phyloP scores from a whole-genome alignment of 306 rosid genomes.

The Quercus glauca region DNA sequence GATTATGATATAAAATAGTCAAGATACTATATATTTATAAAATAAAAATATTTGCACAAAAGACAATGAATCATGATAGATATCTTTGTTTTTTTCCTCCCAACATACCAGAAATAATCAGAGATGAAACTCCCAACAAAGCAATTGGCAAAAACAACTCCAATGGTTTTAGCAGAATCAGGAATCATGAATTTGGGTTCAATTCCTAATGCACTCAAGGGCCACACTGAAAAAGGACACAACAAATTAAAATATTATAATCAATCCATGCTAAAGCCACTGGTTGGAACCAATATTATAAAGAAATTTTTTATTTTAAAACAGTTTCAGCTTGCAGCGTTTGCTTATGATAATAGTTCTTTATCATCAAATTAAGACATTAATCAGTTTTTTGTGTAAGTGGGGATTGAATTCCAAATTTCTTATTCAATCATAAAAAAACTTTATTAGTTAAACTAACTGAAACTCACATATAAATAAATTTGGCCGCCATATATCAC shows the following conservation, averaged over 20 bases:
- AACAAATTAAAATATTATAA: not conserved
- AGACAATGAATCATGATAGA: not conserved
- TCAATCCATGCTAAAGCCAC: not conserved
- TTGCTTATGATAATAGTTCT: rapidly evolving
- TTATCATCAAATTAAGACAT: rapidly evolving
- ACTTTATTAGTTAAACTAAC: too few relatives aligned
- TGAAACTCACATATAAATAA: not conserved
- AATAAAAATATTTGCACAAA: not conserved
- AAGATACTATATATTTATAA: too few relatives aligned
- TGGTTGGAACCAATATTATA: not conserved
- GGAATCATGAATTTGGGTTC: conserved; percentile 35
- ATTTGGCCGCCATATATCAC: not conserved
- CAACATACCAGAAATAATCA: conserved; percentile 31
- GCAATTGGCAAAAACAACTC: conserved; percentile 25
- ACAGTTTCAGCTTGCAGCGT: rapidly evolving
- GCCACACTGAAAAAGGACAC: conserved; percentile 22
- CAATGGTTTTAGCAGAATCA: conserved; percentile 14
- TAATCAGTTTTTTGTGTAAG: too few relatives aligned
- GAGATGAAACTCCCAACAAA: conserved; percentile 31
- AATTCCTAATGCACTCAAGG: conserved; percentile 25
- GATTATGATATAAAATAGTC: not conserved
- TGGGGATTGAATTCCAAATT: rapidly evolving
- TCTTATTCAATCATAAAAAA: rapidly evolving
- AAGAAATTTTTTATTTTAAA: not conserved
- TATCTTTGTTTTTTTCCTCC: not conserved